Percentiles rank a stretch among this genome's conserved stretches.
These are phyloP conservation scores for Yarrowia sp. DNA, from an alignment of 805 yeast species.

Conservation along the genomic window DNA sequence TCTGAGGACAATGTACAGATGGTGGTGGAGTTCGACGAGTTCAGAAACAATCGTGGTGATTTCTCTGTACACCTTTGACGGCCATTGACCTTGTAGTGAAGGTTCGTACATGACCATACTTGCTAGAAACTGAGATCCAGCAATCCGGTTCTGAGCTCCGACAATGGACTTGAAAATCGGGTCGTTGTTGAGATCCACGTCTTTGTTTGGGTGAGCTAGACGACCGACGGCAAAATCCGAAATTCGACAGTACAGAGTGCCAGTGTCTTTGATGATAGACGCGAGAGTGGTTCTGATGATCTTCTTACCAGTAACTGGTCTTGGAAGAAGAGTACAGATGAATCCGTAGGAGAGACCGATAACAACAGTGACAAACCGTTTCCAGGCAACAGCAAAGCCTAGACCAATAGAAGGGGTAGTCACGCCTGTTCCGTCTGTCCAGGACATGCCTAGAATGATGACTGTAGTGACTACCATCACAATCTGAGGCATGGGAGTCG, in stretches of 20 bases:
- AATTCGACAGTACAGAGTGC: slow-evolving; percentile 47
- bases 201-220: slow-evolving; percentile 42
- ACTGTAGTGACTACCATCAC: slow-evolving; percentile 47
- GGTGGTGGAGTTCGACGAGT: slow-evolving; percentile 44
- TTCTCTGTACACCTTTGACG: slow-evolving; percentile 47
- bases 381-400: slow-evolving; percentile 50
- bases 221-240: slow-evolving; percentile 48
- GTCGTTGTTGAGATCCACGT: slow-evolving; percentile 45
- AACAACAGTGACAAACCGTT: slow-evolving; percentile 49
- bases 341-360: slow-evolving; percentile 49
- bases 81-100: slow-evolving; percentile 50
- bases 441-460: slow-evolving; percentile 49
- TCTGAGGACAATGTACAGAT: slow-evolving; percentile 46
- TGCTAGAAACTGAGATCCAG: slow-evolving; percentile 26
- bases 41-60: slow-evolving; percentile 46
- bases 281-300: slow-evolving; percentile 48
- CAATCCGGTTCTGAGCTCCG: slow-evolving; percentile 40
- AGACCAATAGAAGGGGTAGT: slow-evolving; percentile 20
- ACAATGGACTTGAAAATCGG: slow-evolving; percentile 41
- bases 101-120: slow-evolving; percentile 48
- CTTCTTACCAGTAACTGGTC: slow-evolving; percentile 48
- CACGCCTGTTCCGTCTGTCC: slow-evolving; percentile 41
- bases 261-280: slow-evolving; percentile 44
- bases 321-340: slow-evolving; percentile 49
- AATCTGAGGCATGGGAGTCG: slow-evolving; percentile 47